phyloP scores from a whole-genome alignment of 176 grass and related monocot genomes.

The Triticum monococcum region DNA sequence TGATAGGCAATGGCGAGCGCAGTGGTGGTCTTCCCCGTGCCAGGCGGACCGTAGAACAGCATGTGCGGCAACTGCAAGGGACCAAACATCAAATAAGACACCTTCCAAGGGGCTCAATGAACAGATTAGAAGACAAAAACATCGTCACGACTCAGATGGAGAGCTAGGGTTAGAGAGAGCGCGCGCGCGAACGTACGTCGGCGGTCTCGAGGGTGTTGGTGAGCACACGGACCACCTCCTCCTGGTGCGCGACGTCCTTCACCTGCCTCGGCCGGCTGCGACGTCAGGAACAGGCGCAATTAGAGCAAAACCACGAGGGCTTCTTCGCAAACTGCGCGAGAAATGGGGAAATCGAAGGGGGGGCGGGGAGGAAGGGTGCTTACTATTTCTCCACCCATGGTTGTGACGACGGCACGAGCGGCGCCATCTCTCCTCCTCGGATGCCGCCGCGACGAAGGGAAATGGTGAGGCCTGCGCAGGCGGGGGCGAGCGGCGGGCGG shows the following conservation, averaged over 20 bases:
- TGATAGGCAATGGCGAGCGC: conserved; percentile 87
- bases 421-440: conserved; percentile 59
- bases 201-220: conserved; percentile 92
- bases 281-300: not conserved
- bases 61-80: conserved; percentile 79
- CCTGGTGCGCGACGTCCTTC: conserved; percentile 98
- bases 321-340: not conserved
- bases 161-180: conserved; percentile 3
- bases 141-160: not conserved
- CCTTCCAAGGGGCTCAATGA: not conserved
- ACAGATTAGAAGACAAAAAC: not conserved
- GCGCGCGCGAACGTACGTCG: conserved; percentile 37
- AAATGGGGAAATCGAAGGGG: not conserved
- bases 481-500: conserved; percentile 13
- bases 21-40: conserved; percentile 94
- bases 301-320: conserved; percentile 12
- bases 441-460: not conserved
- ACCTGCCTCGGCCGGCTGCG: conserved; percentile 90
- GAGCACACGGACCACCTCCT: conserved; percentile 90
- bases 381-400: conserved; percentile 99
- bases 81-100: conserved; percentile 30
- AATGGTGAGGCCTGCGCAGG: not conserved
- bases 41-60: conserved; percentile 95
- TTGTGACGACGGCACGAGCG: conserved; percentile 66
- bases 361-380: not conserved